Conservation (phyloP, 2,329 filamentous ascomycete genomes). For the Colletotrichum agaves region DNA sequence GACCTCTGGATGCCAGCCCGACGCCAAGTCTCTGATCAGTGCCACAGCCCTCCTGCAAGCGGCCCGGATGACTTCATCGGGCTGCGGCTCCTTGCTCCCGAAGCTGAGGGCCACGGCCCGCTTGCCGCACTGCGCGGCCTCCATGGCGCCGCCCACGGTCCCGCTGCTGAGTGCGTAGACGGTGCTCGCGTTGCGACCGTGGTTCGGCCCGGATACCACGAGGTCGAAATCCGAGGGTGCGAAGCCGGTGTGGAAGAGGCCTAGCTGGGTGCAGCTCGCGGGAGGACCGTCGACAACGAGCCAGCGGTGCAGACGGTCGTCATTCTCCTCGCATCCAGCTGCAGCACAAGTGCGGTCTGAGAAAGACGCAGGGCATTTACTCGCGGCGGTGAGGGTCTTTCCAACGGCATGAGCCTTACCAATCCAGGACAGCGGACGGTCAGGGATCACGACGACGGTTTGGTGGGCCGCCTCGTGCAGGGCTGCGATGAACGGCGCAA, state of each 20-base stretch:
- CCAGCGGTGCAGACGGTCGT: slow-evolving; percentile 62
- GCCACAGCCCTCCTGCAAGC: slow-evolving; percentile 68
- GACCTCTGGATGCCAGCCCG: slow-evolving; percentile 66
- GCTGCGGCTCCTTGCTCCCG: slow-evolving; percentile 75
- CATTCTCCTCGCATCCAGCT: slow-evolving; percentile 53
- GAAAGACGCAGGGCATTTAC: slow-evolving; percentile 32
- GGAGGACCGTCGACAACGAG: slow-evolving; percentile 69
- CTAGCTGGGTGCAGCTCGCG: slow-evolving; percentile 69
- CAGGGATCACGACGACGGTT: slow-evolving; percentile 76
- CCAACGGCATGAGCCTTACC: slow-evolving; percentile 81
- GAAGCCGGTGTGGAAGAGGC: slow-evolving; percentile 62
- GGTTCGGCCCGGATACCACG: slow-evolving; percentile 69
- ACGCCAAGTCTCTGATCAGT: slow-evolving; percentile 70
- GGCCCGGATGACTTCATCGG: slow-evolving; percentile 71
- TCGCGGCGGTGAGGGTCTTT: slow-evolving; percentile 60
- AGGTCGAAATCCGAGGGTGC: slow-evolving; percentile 57
- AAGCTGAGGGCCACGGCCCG: slow-evolving; percentile 75
- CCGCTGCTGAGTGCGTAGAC: slow-evolving; percentile 68
- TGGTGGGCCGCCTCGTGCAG: slow-evolving; percentile 70
- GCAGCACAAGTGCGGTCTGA: slow-evolving; percentile 15
- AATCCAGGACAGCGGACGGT: slow-evolving; percentile 80
- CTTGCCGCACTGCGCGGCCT: slow-evolving; percentile 65
- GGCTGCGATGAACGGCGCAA: slow-evolving; percentile 64
- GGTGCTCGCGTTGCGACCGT: slow-evolving; percentile 69
- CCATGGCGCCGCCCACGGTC: slow-evolving; percentile 67